Percentiles rank a stretch among this genome's conserved stretches.
Evolutionary conservation across 2,329 filamentous ascomycete genomes (phyloP).

Genomic region (Neurospora sp.): DNA sequence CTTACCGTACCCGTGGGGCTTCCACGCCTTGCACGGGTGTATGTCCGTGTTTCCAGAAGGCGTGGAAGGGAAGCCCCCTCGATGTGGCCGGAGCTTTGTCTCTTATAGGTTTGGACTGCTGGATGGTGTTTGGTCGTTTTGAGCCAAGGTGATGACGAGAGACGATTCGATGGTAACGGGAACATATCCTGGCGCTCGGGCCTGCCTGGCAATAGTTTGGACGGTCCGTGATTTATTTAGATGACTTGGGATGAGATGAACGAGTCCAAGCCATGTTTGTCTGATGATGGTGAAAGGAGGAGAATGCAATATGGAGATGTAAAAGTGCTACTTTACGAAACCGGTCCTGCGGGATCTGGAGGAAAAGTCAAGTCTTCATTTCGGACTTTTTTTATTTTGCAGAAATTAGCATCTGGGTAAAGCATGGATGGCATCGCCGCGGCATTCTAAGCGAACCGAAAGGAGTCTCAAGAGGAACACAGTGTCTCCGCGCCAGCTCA

Average conservation of each 20-base stretch:
- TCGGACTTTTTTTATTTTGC: not conserved
- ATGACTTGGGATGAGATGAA: not conserved
- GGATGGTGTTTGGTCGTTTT: not conserved
- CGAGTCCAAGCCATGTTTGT: not conserved
- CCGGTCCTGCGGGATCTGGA: not conserved
- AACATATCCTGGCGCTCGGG: not conserved
- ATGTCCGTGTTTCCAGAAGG: not conserved
- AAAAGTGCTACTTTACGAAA: not conserved
- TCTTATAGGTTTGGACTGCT: not conserved
- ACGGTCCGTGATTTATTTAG: not conserved
- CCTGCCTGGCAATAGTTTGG: not conserved
- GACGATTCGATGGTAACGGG: not conserved
- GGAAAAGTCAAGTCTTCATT: not conserved
- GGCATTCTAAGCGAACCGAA: not conserved
- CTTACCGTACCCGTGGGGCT: not conserved
- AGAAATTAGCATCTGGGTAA: not conserved
- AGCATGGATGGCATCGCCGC: not conserved
- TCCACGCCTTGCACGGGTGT: not conserved
- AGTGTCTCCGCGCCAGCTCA: not conserved
- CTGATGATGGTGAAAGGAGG: too few species aligned
- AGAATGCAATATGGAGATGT: not conserved
- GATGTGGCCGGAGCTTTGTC: not conserved
- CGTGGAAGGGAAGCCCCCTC: not conserved
- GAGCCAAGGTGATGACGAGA: not conserved
- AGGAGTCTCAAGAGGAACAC: not conserved